These are phyloP conservation scores for Lactifluus piperatus DNA, from an alignment of 768 basidiomycete genomes.

Conservation along the genomic window DNA sequence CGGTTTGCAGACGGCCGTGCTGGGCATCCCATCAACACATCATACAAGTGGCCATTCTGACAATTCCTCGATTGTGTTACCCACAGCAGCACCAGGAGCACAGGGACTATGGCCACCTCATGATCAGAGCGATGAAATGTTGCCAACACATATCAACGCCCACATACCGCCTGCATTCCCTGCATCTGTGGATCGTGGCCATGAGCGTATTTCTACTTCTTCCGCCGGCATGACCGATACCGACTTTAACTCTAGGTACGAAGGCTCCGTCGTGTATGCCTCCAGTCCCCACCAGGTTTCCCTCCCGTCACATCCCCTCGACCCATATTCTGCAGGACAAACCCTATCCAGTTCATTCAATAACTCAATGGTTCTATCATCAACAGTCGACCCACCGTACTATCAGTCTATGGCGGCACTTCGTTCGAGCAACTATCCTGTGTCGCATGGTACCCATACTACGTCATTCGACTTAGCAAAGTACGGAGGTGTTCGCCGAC, in stretches of 20 bases:
- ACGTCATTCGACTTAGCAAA: constrained; percentile 11
- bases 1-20: neutral
- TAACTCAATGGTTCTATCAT: constrained; percentile 6
- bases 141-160: neutral
- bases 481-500: constrained; percentile 10
- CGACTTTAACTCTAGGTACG: neutral
- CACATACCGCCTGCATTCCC: neutral
- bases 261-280: constrained; percentile 9
- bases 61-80: neutral
- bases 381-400: neutral
- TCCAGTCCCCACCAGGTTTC: constrained; percentile 9
- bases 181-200: neutral
- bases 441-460: neutral
- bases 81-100: neutral
- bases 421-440: constrained; percentile 1
- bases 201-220: constrained; percentile 1
- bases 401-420: constrained; percentile 6
- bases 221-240: neutral
- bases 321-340: constrained; percentile 1
- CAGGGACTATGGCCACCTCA: constrained; percentile 13
- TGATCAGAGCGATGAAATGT: constrained; percentile 5
- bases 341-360: constrained; percentile 1
- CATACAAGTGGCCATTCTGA: neutral
- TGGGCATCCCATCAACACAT: neutral
- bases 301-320: neutral